phyloP scores from a whole-genome alignment of 2,329 filamentous ascomycete species.

The Colletotrichum cereale region DNA sequence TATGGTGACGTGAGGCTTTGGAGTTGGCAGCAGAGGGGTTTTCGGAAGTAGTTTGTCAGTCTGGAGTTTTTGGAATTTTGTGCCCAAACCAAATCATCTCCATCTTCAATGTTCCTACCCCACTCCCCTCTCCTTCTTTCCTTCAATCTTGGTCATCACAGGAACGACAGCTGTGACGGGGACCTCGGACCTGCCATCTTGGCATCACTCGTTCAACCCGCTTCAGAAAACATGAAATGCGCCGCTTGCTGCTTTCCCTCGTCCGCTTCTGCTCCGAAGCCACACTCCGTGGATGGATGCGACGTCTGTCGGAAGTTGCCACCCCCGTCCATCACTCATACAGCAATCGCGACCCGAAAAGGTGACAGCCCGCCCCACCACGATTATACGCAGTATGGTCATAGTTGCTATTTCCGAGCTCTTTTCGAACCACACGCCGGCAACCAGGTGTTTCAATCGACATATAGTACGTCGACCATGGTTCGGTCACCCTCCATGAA shows the following conservation, averaged over 20 bases:
- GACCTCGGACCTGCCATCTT: no score
- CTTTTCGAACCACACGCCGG: slow-evolving; percentile 1
- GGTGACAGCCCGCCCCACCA: background rate
- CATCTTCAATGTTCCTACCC: background rate
- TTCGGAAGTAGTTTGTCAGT: background rate
- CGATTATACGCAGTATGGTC: background rate
- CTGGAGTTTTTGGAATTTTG: background rate
- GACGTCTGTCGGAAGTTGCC: background rate
- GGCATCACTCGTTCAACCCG: background rate
- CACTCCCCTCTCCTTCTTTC: background rate
- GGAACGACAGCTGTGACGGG: slow-evolving; percentile 1
- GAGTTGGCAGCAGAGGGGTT: background rate
- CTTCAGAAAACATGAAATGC: background rate
- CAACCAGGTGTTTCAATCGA: slow-evolving; percentile 20
- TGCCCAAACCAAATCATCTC: background rate
- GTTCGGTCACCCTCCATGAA: background rate
- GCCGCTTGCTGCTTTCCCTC: background rate
- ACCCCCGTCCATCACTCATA: background rate
- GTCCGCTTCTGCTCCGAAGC: background rate
- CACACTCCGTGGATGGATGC: background rate
- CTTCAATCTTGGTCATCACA: slow-evolving; percentile 10
- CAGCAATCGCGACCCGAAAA: background rate
- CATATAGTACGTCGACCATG: slow-evolving; percentile 7
- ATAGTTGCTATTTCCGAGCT: slow-evolving; percentile 9
- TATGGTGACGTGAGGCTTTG: slow-evolving; percentile 9